Evolutionary conservation across 169 alveolate genomes (phyloP).

Genomic region (Miamiensis avidus): DNA sequence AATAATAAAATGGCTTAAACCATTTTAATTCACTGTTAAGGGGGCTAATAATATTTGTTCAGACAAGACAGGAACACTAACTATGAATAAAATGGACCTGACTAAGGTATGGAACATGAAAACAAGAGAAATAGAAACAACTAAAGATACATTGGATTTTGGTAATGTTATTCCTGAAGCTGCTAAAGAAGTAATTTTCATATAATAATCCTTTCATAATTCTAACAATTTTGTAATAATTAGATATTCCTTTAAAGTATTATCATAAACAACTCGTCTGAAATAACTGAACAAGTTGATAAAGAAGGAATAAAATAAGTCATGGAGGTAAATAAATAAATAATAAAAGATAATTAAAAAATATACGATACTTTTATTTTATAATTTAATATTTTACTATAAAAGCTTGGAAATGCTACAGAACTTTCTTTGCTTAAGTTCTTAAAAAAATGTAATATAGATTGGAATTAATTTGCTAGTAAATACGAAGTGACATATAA

Average conservation of each 20-base stretch:
- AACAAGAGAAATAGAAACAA: constrained; percentile 7
- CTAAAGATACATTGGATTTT: constrained; percentile 11
- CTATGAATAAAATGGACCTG: constrained; percentile 88
- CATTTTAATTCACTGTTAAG: not conserved
- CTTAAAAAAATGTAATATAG: constrained; percentile 53
- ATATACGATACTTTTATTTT: too few relatives aligned
- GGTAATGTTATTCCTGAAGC: not conserved
- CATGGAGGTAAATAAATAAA: not conserved
- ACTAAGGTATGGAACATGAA: constrained; percentile 50
- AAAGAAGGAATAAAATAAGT: not conserved
- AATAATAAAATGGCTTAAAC: too few relatives aligned
- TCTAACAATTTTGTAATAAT: not conserved
- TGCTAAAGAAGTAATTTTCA: constrained; percentile 10
- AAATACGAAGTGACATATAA: constrained; percentile 6
- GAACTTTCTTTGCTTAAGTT: constrained; percentile 80
- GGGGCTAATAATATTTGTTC: constrained; percentile 91
- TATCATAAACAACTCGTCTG: not conserved
- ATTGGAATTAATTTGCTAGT: constrained; percentile 40
- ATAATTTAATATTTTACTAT: not conserved
- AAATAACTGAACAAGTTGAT: not conserved
- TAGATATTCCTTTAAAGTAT: not conserved
- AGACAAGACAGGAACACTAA: constrained; percentile 93
- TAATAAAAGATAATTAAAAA: too few relatives aligned
- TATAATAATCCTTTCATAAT: not conserved
- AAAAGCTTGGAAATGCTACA: constrained; percentile 72